Evolutionary conservation across 2,329 filamentous ascomycete genomes (phyloP).

Genomic region (Aspergillus fischeri): DNA sequence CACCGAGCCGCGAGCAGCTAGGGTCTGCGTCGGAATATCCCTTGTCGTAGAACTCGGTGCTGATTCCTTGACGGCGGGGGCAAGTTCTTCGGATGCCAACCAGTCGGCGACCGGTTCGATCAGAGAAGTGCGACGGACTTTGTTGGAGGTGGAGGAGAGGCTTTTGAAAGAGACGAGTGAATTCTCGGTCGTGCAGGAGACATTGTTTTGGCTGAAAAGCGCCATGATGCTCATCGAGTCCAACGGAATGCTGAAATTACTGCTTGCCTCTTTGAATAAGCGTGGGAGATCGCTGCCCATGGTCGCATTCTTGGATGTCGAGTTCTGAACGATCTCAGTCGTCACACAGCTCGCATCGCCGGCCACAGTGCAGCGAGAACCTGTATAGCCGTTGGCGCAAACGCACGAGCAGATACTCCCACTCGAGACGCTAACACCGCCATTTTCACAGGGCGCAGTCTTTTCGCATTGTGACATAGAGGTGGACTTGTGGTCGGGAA

Average conservation of each 20-base stretch:
- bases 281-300: conserved; percentile 74
- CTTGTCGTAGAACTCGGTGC: conserved; percentile 6
- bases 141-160: conserved; percentile 21
- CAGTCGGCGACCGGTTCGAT: too few species aligned
- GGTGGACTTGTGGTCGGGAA: conserved; percentile 49
- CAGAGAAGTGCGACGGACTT: conserved; percentile 21
- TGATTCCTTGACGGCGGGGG: conserved; percentile 1
- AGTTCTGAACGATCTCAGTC: conserved; percentile 39
- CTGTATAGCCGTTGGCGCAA: conserved; percentile 83
- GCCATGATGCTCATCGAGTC: conserved; percentile 65
- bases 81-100: neutral
- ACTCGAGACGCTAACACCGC: conserved; percentile 69
- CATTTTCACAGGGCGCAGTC: conserved; percentile 68
- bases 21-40: conserved; percentile 12
- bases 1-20: conserved; percentile 21
- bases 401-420: conserved; percentile 74
- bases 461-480: conserved; percentile 51
- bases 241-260: conserved; percentile 73
- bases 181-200: conserved; percentile 83
- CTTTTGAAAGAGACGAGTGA: conserved; percentile 81
- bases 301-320: conserved; percentile 61
- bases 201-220: conserved; percentile 68
- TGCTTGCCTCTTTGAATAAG: conserved; percentile 61
- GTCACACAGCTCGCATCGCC: conserved; percentile 55
- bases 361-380: conserved; percentile 51